These are phyloP conservation scores for Aspergillus sp. DNA, from an alignment of 2,329 filamentous ascomycete genomes.

Conservation along the genomic window DNA sequence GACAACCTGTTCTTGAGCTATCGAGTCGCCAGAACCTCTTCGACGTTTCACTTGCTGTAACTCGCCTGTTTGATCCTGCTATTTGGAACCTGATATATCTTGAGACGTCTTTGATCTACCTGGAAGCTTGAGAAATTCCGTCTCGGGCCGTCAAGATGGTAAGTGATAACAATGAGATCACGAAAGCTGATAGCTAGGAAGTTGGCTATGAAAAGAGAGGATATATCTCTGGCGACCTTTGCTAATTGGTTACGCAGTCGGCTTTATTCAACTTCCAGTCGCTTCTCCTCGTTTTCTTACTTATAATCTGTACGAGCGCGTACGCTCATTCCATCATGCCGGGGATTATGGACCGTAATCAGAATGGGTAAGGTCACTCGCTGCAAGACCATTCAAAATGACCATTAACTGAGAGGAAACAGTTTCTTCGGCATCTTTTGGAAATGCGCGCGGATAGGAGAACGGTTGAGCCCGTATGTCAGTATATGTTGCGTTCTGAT, in stretches of 20 bases:
- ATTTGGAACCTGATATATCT: neutral
- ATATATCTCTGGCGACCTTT: neutral
- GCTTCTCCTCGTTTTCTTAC: conserved; percentile 87
- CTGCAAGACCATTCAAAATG: neutral
- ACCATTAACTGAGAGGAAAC: neutral
- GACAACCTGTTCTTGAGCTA: conserved; percentile 5
- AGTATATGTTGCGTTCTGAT: conserved; percentile 90
- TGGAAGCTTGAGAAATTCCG: neutral
- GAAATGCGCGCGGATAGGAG: conserved; percentile 91
- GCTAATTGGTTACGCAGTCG: conserved; percentile 56
- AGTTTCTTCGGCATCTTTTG: conserved; percentile 86
- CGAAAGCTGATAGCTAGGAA: neutral
- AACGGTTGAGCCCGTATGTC: conserved; percentile 91
- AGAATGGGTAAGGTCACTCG: conserved; percentile 68
- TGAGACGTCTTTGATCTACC: neutral
- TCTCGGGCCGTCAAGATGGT: conserved; percentile 30
- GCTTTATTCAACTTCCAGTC: conserved; percentile 99
- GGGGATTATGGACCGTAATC: conserved; percentile 86
- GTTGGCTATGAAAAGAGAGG: neutral
- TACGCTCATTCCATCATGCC: conserved; percentile 92
- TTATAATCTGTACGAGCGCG: conserved; percentile 92
- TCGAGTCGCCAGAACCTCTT: neutral
- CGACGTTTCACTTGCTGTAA: neutral
- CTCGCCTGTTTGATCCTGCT: neutral
- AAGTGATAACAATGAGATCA: conserved; percentile 14